Evolutionary conservation across 176 grass and related monocot species (phyloP).

Genomic region (Carex scoparia): DNA sequence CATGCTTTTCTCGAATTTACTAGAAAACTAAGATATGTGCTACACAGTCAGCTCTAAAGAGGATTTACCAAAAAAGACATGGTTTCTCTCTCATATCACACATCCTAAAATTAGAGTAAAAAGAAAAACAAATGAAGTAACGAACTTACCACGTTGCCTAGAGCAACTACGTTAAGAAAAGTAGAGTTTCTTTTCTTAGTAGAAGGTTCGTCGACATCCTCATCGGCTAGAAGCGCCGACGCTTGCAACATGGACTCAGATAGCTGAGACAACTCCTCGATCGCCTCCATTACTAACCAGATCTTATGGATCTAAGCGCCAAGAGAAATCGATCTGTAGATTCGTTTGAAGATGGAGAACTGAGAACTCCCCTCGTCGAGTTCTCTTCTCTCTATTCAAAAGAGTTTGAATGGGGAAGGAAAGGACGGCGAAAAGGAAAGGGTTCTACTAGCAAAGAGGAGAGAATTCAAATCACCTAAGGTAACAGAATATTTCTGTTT

Average conservation of each 20-base stretch:
- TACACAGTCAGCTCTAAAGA: not conserved
- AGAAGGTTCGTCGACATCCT: constrained; percentile 38
- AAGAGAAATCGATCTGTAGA: constrained; percentile 22
- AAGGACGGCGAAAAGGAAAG: constrained; percentile 11
- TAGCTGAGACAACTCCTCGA: constrained; percentile 66
- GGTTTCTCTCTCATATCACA: not conserved
- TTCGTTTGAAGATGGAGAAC: not conserved
- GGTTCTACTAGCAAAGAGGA: not conserved
- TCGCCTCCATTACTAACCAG: constrained; percentile 45
- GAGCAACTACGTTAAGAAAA: constrained; percentile 73
- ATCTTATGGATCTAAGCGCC: constrained; percentile 19
- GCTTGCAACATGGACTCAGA: constrained; percentile 60
- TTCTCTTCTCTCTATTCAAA: not conserved
- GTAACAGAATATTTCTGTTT: no score
- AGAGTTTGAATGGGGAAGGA: constrained; percentile 10
- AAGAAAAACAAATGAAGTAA: not conserved
- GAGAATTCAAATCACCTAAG: not conserved
- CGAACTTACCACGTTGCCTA: constrained; percentile 74
- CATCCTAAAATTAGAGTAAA: constrained; percentile 16
- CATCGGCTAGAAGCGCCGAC: constrained; percentile 54
- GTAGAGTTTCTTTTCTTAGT: constrained; percentile 33
- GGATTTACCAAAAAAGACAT: not conserved
- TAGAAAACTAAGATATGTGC: not conserved
- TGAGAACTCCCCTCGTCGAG: not conserved
- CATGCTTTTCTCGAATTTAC: not conserved